Base-by-base conservation (phyloP, 441 rosid genomes). In the Erodium texanum region DNA sequence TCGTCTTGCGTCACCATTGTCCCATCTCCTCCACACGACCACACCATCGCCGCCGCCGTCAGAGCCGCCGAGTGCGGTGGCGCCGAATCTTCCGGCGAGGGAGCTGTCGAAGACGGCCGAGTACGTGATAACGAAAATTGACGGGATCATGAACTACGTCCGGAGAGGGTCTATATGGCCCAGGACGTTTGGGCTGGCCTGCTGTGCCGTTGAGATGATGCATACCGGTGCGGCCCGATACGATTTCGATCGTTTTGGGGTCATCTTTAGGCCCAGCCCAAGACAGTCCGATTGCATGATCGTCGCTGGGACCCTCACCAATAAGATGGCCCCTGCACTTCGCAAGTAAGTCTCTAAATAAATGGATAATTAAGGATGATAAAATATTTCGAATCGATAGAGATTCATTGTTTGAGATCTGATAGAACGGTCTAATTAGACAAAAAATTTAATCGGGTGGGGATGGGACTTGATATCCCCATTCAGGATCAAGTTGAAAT, bases 121-220 rank as follows among this genome's bases (percentile, higher is more conserved):
- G 54, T 45, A 1, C 9, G 54, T 45, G 16, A 45, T 45, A 12
- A 45, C 54, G 9, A 45, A 45, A 15, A 16, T 45, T 14, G 54
- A 45, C 16, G 54, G 54, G n/a, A 12, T 45, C 2, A 45, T 45
- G 16, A 45, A 45, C 9, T 45, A 45, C 16, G 54, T 45, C 16
- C 54, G 54, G 54, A 0, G 54, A 45, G 54, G 54, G 54, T 93
- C 97, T 73, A 85, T 93, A 74, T 93, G 99, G 99, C 97, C 99
- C 70, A 93, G 91, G 97, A 91, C 99, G 29, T 93, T 93, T 64
- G 97, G 99, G 5, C 87, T 93, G 14, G 99, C 99, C 29, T 91
- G 97, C 81, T 93, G 99, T 77, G 99, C 99, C 34, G 97, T 93
- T 10, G 99, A 93, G 75, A 93, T 93, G 97, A 93, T 93, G 99